phyloP scores from a whole-genome alignment of 176 grass and related monocot genomes.

The Carex kokanica region DNA sequence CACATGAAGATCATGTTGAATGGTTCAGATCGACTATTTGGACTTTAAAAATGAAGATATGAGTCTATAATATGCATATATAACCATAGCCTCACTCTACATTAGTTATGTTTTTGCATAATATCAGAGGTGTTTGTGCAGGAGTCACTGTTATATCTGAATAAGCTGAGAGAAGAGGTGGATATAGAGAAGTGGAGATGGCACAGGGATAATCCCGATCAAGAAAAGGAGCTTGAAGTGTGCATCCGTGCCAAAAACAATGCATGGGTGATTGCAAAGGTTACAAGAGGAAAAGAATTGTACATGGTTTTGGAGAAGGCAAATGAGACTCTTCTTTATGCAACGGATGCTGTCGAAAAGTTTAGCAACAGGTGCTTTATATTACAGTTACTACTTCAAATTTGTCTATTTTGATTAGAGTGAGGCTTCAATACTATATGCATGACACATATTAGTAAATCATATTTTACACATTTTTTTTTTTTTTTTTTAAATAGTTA shows the following conservation, averaged over 20 bases:
- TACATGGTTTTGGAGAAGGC: conserved; percentile 93
- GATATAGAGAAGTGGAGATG: conserved; percentile 73
- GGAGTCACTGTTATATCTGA: conserved; percentile 74
- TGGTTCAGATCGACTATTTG: no score
- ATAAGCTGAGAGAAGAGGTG: conserved; percentile 79
- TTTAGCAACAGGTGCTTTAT: conserved; percentile 88
- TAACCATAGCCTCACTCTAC: background rate
- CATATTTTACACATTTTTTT: no score
- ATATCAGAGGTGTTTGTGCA: conserved; percentile 34
- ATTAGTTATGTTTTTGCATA: background rate
- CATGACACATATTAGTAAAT: no score
- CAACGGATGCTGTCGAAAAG: conserved; percentile 85
- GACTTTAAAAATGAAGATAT: no score
- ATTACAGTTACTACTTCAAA: background rate
- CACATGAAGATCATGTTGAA: no score
- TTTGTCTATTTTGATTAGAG: background rate
- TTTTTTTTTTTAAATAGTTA: no score
- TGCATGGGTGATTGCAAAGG: conserved; percentile 89
- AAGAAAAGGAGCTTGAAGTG: conserved; percentile 74
- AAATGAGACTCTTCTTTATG: conserved; percentile 86
- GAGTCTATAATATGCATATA: no score
- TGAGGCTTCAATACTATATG: no score
- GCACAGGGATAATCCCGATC: conserved; percentile 45
- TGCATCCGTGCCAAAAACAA: conserved; percentile 82
- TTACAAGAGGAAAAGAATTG: conserved; percentile 68